A percentile compares a stretch with the other conserved stretches of the same genome.
Conservation (phyloP, 176 grass and related monocot genomes). For the Eragrostis curvula region DNA sequence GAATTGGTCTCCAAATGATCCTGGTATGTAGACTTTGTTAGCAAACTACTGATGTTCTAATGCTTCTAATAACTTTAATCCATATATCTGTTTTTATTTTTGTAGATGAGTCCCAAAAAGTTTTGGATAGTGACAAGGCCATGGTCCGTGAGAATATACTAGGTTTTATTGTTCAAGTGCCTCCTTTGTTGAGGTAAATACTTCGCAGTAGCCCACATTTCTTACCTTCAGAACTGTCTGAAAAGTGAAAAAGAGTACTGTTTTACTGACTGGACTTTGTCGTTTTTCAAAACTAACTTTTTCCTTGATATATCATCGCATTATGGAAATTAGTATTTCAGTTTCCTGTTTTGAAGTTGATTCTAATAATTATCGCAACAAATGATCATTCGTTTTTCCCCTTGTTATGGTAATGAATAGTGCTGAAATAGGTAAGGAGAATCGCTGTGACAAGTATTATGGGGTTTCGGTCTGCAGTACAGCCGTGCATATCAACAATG, state of each 20-base stretch:
- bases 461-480: background rate
- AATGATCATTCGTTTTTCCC: background rate
- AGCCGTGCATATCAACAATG: background rate
- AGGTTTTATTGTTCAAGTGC: conserved; percentile 92
- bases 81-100: conserved; percentile 33
- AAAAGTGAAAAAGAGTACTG: conserved; percentile 11
- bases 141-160: conserved; percentile 87
- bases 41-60: conserved; percentile 12
- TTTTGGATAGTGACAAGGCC: conserved; percentile 77
- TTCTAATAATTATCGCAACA: conserved; percentile 11
- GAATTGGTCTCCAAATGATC: conserved; percentile 86
- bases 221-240: background rate
- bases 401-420: background rate
- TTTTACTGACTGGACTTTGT: background rate
- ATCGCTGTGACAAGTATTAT: background rate
- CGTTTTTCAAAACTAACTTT: background rate
- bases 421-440: background rate
- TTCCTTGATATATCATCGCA: background rate
- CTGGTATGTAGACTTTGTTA: conserved; percentile 46
- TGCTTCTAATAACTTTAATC: conserved; percentile 16
- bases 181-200: conserved; percentile 82
- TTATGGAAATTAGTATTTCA: background rate
- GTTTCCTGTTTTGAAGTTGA: conserved; percentile 4
- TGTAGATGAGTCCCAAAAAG: conserved; percentile 63
- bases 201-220: background rate